Percentiles rank a stretch among this genome's conserved stretches.
Conservation (phyloP, 2,329 filamentous ascomycete species). For the Ilyonectria robusta region DNA sequence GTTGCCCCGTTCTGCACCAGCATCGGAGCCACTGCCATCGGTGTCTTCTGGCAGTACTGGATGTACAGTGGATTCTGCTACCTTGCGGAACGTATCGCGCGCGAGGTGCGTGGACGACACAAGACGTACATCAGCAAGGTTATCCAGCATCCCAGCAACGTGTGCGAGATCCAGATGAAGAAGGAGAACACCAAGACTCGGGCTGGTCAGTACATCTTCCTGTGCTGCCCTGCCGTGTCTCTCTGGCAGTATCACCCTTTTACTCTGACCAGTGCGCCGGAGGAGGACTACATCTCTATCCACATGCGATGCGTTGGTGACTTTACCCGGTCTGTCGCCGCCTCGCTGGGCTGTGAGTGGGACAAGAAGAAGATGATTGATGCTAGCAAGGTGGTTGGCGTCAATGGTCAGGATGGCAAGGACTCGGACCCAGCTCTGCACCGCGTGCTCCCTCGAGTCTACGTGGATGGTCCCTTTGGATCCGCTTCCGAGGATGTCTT, state of each 20-base stretch:
- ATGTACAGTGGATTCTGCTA: slow-evolving; percentile 87
- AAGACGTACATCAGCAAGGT: slow-evolving; percentile 92
- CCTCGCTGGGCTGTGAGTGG: slow-evolving; percentile 82
- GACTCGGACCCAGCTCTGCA: slow-evolving; percentile 78
- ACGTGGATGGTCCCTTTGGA: slow-evolving; percentile 88
- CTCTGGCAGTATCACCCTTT: slow-evolving; percentile 93
- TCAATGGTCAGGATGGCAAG: slow-evolving; percentile 69
- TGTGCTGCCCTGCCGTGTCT: slow-evolving; percentile 88
- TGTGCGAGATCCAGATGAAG: slow-evolving; percentile 93
- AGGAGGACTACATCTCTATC: slow-evolving; percentile 91
- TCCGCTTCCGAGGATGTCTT: slow-evolving; percentile 91
- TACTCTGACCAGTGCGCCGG: slow-evolving; percentile 87
- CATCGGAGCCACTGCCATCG: slow-evolving; percentile 74
- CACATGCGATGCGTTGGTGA: slow-evolving; percentile 88
- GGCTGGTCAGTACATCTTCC: slow-evolving; percentile 90
- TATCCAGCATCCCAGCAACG: slow-evolving; percentile 89
- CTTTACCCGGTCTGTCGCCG: slow-evolving; percentile 80
- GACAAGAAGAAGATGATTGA: slow-evolving; percentile 61
- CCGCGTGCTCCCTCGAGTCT: slow-evolving; percentile 82
- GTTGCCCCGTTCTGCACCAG: slow-evolving; percentile 83
- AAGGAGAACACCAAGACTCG: slow-evolving; percentile 87
- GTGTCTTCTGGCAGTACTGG: slow-evolving; percentile 93
- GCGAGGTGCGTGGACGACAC: slow-evolving; percentile 84
- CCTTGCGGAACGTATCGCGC: slow-evolving; percentile 82
- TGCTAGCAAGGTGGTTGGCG: slow-evolving; percentile 78